Evolutionary conservation across 1,284 basidiomycete genomes (phyloP), one percentile per base, ranked within the genome.

Genomic region (Cryptococcus hybrid): DNA sequence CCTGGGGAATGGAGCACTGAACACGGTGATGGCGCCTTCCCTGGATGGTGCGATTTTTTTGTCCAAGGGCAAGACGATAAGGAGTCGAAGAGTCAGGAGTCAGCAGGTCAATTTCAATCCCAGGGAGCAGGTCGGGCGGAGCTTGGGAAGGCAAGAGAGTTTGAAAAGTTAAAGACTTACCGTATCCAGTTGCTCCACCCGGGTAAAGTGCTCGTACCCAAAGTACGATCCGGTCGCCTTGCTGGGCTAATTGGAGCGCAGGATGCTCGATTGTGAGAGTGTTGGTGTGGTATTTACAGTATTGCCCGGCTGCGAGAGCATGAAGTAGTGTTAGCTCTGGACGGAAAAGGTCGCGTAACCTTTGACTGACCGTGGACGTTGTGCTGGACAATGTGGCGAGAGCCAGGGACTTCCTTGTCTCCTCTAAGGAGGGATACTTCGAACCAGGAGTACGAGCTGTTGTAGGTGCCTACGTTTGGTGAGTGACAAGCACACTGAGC

Each of bases 381-480:
- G 54, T 69, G 52, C 58, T 74, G 72, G 2, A 75, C 55, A 8
- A 55, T 43, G 36, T 55, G 52, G 5, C 74, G 55, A 2, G 66
- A 63, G 1, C 59, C 63, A 8, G 60, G 58, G 1, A 74, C 70
- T 57, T 76, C 70, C 9, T 54, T 52, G 7, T 68, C 71, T 39
- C 64, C 57, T 8, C 74, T 64, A 8, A 74, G 44, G 2, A 76
- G 64, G 8, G 63, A 54, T 5, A 75, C 56, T 56, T 76, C 71
- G 48, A 74, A 75, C 71, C 70, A 76, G 3, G 73, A 73, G 56
- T 65, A 72, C 4, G 61, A 64, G 36, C 63, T 58, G 30, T 67
- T 58, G 47, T 75, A 75, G 12, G 68, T 73, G 0, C 74, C 74
- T 74, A 54, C 24, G 3, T 1, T 18, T 36, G 24, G 13, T 50